A percentile compares a stretch with the other conserved stretches of the same genome.
Conservation (phyloP, 768 basidiomycete species). For the Rhizopogon sp. region DNA sequence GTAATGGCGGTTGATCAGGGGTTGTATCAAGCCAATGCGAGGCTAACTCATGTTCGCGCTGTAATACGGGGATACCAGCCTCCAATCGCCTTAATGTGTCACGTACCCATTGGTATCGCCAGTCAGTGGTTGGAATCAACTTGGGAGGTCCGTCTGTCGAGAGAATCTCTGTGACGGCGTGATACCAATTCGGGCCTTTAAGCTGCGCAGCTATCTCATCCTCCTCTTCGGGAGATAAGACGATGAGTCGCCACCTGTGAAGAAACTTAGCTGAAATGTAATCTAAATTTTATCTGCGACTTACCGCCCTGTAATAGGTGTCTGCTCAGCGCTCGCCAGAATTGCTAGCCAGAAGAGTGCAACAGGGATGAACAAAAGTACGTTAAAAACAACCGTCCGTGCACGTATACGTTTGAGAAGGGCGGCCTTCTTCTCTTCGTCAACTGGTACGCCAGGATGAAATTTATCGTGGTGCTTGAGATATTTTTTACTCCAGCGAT, state of each 20-base stretch:
- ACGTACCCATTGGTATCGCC: constrained; percentile 87
- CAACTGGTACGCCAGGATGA: constrained; percentile 37
- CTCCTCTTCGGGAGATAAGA: constrained; percentile 91
- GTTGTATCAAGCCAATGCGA: constrained; percentile 52
- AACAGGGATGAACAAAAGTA: constrained; percentile 57
- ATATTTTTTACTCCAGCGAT: constrained; percentile 42
- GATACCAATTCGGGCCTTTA: constrained; percentile 82
- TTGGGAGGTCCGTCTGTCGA: constrained; percentile 54
- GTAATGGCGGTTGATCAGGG: constrained; percentile 52
- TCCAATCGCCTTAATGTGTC: constrained; percentile 78
- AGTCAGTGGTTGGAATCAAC: constrained; percentile 72
- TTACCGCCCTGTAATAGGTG: constrained; percentile 83
- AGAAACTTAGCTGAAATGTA: constrained; percentile 1
- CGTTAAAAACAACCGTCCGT: constrained; percentile 44
- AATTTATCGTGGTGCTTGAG: constrained; percentile 40
- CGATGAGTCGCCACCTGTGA: constrained; percentile 76
- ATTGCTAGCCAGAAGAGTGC: constrained; percentile 64
- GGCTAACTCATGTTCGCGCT: constrained; percentile 50
- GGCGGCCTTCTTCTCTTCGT: constrained; percentile 47
- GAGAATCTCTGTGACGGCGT: constrained; percentile 76
- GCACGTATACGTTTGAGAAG: constrained; percentile 45
- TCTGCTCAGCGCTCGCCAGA: constrained; percentile 67
- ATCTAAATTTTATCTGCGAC: constrained; percentile 17
- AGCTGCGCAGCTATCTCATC: constrained; percentile 82
- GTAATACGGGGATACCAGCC: constrained; percentile 61